Percentiles rank a stretch among this genome's conserved stretches.
phyloP scores from a whole-genome alignment of 2,329 filamentous ascomycete species.

The Aspergillus caelatus region DNA sequence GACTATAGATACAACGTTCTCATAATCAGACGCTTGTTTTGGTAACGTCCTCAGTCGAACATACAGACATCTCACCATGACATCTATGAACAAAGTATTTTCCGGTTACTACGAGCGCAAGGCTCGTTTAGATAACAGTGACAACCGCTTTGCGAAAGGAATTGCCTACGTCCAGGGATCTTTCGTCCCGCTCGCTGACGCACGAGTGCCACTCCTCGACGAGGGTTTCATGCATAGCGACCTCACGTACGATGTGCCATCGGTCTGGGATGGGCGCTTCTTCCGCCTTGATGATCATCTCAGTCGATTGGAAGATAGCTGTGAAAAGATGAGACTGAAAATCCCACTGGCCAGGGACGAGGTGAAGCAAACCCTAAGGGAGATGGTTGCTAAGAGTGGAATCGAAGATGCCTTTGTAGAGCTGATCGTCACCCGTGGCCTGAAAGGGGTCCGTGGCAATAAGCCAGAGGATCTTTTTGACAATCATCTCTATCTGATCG shows the following conservation, averaged over 20 bases:
- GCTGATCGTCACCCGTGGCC: conserved; percentile 54
- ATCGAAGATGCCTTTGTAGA: conserved; percentile 56
- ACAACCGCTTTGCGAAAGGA: conserved; percentile 47
- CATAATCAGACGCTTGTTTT: background rate
- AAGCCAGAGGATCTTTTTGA: conserved; percentile 34
- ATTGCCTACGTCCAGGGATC: conserved; percentile 53
- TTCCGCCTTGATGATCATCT: conserved; percentile 57
- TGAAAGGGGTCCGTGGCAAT: conserved; percentile 46
- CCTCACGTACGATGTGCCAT: conserved; percentile 56
- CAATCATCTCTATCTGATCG: conserved; percentile 53
- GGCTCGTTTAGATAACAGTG: conserved; percentile 34
- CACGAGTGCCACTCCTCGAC: conserved; percentile 54
- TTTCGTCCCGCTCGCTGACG: conserved; percentile 48
- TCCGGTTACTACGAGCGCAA: conserved; percentile 39
- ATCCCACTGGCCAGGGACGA: conserved; percentile 47
- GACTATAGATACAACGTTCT: background rate
- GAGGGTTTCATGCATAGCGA: conserved; percentile 58
- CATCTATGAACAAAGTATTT: conserved; percentile 50
- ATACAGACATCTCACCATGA: conserved; percentile 32
- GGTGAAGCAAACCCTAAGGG: conserved; percentile 44
- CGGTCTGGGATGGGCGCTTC: conserved; percentile 56
- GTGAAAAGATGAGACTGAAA: conserved; percentile 49
- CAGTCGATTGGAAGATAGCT: conserved; percentile 46
- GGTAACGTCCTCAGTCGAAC: background rate
- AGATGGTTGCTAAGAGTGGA: conserved; percentile 52